These are phyloP conservation scores for Salvia hispanica DNA, from an alignment of 257 asterid species.

Conservation along the genomic window DNA sequence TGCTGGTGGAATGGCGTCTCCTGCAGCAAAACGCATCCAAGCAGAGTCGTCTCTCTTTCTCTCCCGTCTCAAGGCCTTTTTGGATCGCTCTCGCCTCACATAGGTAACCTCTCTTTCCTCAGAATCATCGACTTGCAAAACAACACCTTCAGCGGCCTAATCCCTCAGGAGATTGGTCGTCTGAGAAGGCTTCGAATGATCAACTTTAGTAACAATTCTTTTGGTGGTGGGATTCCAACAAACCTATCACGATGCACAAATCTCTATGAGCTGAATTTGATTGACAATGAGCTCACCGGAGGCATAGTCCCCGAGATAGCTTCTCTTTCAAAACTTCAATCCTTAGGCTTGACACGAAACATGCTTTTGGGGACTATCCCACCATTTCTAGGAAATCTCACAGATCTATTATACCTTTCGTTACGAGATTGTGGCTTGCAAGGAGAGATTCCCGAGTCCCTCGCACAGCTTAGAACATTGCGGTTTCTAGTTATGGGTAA, in stretches of 20 bases:
- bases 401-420: background rate
- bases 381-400: slow-evolving; percentile 4
- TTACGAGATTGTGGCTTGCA: background rate
- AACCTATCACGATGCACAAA: too few relatives aligned
- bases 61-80: background rate
- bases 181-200: too few relatives aligned
- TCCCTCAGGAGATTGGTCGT: background rate
- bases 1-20: too few relatives aligned
- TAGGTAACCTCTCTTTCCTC: slow-evolving; percentile 25
- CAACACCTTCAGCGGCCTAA: slow-evolving; percentile 6
- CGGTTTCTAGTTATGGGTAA: rapidly evolving
- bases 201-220: too few relatives aligned
- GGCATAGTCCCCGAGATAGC: too few relatives aligned
- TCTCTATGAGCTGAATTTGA: too few relatives aligned
- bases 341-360: background rate
- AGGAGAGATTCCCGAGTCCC: slow-evolving; percentile 6
- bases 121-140: background rate
- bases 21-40: background rate
- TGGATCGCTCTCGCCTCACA: slow-evolving; percentile 6
- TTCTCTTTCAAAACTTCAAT: too few relatives aligned
- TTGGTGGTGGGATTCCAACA: too few relatives aligned
- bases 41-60: background rate
- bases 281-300: too few relatives aligned
- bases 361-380: background rate
- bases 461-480: background rate